phyloP scores from a whole-genome alignment of 257 asterid species.

The Solanum pimpinellifolium region DNA sequence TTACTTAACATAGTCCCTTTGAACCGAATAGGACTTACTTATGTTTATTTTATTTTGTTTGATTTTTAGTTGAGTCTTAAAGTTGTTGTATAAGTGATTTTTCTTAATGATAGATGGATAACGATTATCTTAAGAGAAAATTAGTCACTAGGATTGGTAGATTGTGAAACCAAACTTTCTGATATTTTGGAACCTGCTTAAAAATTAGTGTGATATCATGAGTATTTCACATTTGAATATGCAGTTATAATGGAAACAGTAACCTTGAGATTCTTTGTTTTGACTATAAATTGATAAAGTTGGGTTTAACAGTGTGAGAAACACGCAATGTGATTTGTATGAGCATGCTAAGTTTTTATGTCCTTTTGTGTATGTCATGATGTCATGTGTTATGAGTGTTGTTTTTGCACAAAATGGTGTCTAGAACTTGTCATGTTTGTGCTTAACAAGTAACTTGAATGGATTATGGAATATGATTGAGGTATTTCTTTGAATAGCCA shows the following conservation, averaged over 20 bases:
- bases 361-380: neutral
- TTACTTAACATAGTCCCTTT: no score
- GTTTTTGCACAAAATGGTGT: no score
- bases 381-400: neutral
- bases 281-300: neutral
- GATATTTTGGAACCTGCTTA: neutral
- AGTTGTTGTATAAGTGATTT: no score
- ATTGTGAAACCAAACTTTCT: neutral
- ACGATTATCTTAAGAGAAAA: neutral
- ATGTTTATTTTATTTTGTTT: no score
- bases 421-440: neutral
- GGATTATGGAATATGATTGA: neutral
- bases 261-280: neutral
- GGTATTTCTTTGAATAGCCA: neutral
- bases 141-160: no score
- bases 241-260: neutral
- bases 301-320: neutral
- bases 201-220: neutral
- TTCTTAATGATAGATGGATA: neutral
- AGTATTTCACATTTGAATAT: neutral
- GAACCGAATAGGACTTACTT: no score
- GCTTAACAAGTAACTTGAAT: neutral
- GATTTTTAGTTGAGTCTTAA: no score
- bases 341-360: neutral
- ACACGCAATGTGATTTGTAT: neutral